phyloP scores from a whole-genome alignment of 2,329 filamentous ascomycete species.

The Tolypocladium amazonense region DNA sequence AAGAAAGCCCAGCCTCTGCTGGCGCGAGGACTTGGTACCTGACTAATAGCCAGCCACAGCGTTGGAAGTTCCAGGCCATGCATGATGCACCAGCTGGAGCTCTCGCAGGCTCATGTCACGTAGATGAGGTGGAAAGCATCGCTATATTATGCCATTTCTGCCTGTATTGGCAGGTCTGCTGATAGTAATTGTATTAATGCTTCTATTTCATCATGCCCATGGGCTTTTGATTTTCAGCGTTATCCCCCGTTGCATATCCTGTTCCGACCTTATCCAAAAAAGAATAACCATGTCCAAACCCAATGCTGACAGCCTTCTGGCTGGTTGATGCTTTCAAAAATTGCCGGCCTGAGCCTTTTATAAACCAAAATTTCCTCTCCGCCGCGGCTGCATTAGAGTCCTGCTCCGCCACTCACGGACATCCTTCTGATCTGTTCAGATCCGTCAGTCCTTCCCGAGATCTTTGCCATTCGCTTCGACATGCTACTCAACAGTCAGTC shows the following conservation, averaged over 20 bases:
- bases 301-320: background rate
- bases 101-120: too few relatives aligned
- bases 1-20: too few relatives aligned
- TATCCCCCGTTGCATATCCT: background rate
- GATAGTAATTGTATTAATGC: background rate
- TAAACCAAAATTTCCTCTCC: background rate
- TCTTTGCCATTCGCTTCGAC: constrained; percentile 51
- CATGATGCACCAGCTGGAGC: too few relatives aligned
- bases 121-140: too few relatives aligned
- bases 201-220: background rate
- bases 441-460: constrained; percentile 15
- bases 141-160: background rate
- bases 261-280: background rate
- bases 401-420: constrained; percentile 10
- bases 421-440: constrained; percentile 16
- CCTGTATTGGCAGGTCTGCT: too few relatives aligned
- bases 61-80: too few relatives aligned
- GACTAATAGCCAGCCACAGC: too few relatives aligned
- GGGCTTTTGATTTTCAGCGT: background rate
- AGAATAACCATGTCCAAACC: background rate
- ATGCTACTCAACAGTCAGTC: constrained; percentile 33
- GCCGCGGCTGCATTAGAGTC: background rate
- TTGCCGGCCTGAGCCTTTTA: too few relatives aligned
- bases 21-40: too few relatives aligned
- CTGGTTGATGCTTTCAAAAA: background rate